Conservation (phyloP, 202 grass and related monocot genomes). For the Setaria italica region DNA sequence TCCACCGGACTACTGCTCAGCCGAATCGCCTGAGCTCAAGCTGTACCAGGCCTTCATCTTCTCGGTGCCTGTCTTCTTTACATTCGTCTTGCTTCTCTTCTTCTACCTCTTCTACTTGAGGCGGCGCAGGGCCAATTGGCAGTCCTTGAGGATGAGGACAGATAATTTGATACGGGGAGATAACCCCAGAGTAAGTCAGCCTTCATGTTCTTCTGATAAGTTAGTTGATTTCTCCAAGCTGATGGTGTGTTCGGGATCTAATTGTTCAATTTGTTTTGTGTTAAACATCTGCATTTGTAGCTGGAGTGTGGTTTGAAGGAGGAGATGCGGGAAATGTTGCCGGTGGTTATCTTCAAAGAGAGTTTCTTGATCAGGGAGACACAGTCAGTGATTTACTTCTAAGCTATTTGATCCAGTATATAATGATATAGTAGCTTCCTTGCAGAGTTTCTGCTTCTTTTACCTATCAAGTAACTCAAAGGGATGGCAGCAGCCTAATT, state of each 20-base stretch:
- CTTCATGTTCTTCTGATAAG: not conserved
- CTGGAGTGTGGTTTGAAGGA: constrained; percentile 77
- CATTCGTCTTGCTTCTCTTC: constrained; percentile 74
- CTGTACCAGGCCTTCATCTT: constrained; percentile 97
- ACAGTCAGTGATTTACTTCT: constrained; percentile 70
- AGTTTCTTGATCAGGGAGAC: constrained; percentile 97
- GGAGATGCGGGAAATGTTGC: constrained; percentile 91
- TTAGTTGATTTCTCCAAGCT: not conserved
- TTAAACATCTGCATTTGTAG: constrained; percentile 56
- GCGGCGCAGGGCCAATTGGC: constrained; percentile 85
- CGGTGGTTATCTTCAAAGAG: constrained; percentile 89
- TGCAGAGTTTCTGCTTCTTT: not conserved
- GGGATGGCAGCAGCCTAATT: not conserved
- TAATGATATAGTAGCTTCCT: not conserved
- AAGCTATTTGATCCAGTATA: constrained; percentile 33
- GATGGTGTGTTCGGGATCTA: not conserved
- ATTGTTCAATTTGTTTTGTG: constrained; percentile 11
- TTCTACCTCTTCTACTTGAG: constrained; percentile 94
- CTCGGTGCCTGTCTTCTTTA: constrained; percentile 92
- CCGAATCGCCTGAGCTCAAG: constrained; percentile 81
- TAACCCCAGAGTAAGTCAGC: constrained; percentile 63
- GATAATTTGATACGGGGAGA: constrained; percentile 73
- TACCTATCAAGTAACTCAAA: not conserved
- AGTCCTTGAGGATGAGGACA: constrained; percentile 72
- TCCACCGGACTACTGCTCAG: constrained; percentile 76